Evolutionary conservation across 169 alveolate genomes (phyloP), one percentile per base, ranked within the genome.

Genomic region (Hammondia hammondi): DNA sequence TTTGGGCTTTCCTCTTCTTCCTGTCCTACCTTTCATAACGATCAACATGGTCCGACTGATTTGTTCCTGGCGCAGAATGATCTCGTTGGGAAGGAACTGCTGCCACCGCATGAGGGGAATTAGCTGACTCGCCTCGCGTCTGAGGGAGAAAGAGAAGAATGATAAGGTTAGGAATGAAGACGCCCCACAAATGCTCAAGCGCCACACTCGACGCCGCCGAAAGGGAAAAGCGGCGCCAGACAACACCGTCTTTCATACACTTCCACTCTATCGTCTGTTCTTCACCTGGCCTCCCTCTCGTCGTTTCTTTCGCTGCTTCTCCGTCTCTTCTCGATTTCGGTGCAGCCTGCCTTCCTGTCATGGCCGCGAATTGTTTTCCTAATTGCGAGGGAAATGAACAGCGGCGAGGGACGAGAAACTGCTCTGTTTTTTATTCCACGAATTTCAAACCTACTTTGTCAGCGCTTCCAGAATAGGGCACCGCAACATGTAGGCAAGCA

Each of bases 71-170:
- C 19, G 67, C 67, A 89, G 87, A 17, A 92, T 37, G 45, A 92
- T 77, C 81, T 92, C 95, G 71, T 92, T 85, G 21, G 95, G 95
- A 45, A 92, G 95, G 48, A 70, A 92, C 43, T 81, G 85, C 61
- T 45, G 70, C 95, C 95, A 92, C 52, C 87, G 77, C 92, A 92
- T 52, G 27, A 92, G 61, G 21, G 92, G 82, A 9, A 85, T 87
- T 14, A 92, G 14, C 82, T 92, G 91, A 10, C 57, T 82, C 27
- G 92, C 87, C 52, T 92, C 95, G 27, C 87, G 85, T 91, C 95
- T 92, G 88, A 10, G 21, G 39, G 17, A 67, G 32, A 3, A 52
- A 70, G 35, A 21, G 17, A 24, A 7, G 84, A n/a, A 57, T 2
- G 45, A 27, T 2, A 77, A 88, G 21, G 29, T 1, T 2, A 24